Percentiles rank a stretch among this genome's conserved stretches.
Evolutionary conservation across 2,329 filamentous ascomycete genomes (phyloP).

Genomic region (Exophiala spinifera): DNA sequence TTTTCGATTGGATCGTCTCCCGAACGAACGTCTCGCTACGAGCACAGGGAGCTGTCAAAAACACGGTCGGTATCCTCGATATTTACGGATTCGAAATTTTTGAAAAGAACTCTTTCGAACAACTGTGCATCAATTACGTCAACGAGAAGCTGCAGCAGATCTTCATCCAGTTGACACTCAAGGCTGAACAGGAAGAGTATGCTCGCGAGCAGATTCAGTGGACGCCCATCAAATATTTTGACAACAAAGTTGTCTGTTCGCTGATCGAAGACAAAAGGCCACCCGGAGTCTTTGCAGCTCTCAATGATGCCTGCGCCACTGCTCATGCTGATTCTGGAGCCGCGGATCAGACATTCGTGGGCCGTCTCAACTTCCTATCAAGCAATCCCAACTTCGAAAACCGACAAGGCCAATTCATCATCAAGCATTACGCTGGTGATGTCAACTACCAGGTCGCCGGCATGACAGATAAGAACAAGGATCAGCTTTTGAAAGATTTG

Average conservation of each 20-base stretch:
- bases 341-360: constrained; percentile 93
- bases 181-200: constrained; percentile 97
- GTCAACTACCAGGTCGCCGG: constrained; percentile 91
- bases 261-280: constrained; percentile 90
- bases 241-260: constrained; percentile 98
- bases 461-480: constrained; percentile 99
- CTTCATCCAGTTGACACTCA: constrained; percentile 95
- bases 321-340: constrained; percentile 92
- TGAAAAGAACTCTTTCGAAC: constrained; percentile 97
- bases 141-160: constrained; percentile 99
- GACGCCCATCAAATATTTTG: constrained; percentile 99
- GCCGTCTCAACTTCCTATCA: constrained; percentile 83
- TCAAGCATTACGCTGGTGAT: constrained; percentile 98
- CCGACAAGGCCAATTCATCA: constrained; percentile 92
- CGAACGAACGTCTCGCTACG: constrained; percentile 86
- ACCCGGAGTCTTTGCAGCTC: constrained; percentile 85
- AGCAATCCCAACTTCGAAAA: constrained; percentile 85
- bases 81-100: constrained; percentile 99
- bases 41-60: constrained; percentile 69
- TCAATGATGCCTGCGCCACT: constrained; percentile 98
- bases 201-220: constrained; percentile 93
- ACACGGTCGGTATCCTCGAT: constrained; percentile 94
- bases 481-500: constrained; percentile 90
- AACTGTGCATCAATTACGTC: constrained; percentile 99
- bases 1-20: constrained; percentile 97